Evolutionary conservation across 345 rosid genomes (phyloP).

Genomic region (Gossypium anomalum): DNA sequence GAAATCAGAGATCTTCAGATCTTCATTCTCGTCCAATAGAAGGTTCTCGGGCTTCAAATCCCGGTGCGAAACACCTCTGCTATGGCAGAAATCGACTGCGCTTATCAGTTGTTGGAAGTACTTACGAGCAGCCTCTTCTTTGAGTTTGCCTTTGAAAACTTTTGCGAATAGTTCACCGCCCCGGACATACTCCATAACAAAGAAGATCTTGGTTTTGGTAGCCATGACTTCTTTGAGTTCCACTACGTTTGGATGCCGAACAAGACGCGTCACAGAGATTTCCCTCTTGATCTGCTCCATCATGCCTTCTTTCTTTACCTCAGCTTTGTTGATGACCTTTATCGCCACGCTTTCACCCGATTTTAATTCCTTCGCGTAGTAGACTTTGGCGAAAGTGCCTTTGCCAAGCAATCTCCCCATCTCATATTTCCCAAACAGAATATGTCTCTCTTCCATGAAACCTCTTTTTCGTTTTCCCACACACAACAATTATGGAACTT

Average conservation of each 20-base stretch:
- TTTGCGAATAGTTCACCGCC: constrained; percentile 77
- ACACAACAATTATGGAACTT: neutral
- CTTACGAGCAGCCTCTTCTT: constrained; percentile 51
- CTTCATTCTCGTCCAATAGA: constrained; percentile 59
- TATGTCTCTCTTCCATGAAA: constrained; percentile 22
- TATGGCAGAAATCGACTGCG: constrained; percentile 77
- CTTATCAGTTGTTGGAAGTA: constrained; percentile 71
- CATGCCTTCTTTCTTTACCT: constrained; percentile 49
- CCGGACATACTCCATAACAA: constrained; percentile 71
- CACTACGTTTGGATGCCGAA: constrained; percentile 70
- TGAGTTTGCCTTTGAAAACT: constrained; percentile 56
- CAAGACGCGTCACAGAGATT: constrained; percentile 73
- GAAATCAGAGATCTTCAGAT: constrained; percentile 71
- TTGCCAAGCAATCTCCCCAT: constrained; percentile 66
- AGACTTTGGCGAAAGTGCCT: constrained; percentile 84
- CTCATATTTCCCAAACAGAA: constrained; percentile 59
- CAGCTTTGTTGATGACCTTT: constrained; percentile 58
- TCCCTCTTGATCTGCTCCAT: constrained; percentile 71
- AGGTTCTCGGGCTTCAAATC: constrained; percentile 86
- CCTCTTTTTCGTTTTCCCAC: constrained; percentile 12
- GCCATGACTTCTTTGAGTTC: constrained; percentile 80
- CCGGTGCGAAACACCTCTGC: constrained; percentile 80
- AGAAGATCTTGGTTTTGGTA: constrained; percentile 54
- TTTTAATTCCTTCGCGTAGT: constrained; percentile 44
- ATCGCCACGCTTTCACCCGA: constrained; percentile 60